Evolutionary conservation across 345 rosid genomes (phyloP).

Genomic region (Eucalyptus cladocalyx): DNA sequence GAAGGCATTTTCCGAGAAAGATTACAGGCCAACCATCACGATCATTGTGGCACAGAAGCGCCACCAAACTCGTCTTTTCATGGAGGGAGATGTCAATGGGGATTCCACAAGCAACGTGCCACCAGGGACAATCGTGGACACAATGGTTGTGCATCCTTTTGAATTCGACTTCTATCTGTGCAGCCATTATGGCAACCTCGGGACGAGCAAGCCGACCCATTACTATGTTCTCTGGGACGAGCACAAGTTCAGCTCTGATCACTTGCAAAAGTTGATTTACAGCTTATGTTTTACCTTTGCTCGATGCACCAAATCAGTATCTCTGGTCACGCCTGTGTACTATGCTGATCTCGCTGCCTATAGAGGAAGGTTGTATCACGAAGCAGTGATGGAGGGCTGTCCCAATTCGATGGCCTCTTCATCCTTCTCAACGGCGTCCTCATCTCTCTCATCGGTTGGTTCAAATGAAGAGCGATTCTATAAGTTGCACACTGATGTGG

Average conservation of each 20-base stretch:
- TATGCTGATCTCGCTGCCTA: constrained; percentile 85
- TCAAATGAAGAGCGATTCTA: constrained; percentile 28
- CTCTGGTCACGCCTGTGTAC: constrained; percentile 70
- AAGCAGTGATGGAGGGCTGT: constrained; percentile 39
- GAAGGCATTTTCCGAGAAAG: constrained; percentile 10
- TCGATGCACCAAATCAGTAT: constrained; percentile 75
- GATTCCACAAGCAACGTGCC: constrained; percentile 35
- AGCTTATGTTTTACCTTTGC: constrained; percentile 81
- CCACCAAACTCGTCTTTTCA: constrained; percentile 79
- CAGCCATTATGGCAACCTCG: constrained; percentile 75
- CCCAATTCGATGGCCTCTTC: constrained; percentile 11
- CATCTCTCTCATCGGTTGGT: constrained; percentile 19
- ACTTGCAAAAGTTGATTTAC: constrained; percentile 59
- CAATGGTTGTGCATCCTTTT: constrained; percentile 54
- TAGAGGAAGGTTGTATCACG: constrained; percentile 61
- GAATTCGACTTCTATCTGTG: constrained; percentile 80
- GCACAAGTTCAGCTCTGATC: constrained; percentile 50
- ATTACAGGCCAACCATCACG: constrained; percentile 54
- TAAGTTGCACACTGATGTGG: constrained; percentile 50
- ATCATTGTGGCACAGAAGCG: constrained; percentile 80
- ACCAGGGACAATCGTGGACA: constrained; percentile 85
- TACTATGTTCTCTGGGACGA: constrained; percentile 77
- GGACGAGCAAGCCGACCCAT: constrained; percentile 90
- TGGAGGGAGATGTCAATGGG: constrained; percentile 17
- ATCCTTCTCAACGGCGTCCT: constrained; percentile 2